phyloP scores from a whole-genome alignment of 2,329 filamentous ascomycete species.

The Septoria petroselini region DNA sequence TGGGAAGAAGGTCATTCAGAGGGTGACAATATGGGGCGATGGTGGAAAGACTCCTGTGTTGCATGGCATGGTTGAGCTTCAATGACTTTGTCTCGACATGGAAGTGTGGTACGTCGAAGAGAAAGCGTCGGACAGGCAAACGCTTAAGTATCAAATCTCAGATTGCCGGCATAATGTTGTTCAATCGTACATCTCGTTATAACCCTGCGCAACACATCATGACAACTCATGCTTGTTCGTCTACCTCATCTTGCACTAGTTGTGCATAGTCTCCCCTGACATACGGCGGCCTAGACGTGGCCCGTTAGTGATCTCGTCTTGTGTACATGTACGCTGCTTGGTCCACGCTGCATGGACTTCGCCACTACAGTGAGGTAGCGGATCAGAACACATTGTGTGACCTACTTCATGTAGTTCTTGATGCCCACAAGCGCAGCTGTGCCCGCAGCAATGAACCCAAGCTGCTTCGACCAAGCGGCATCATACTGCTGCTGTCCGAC shows the following conservation, averaged over 20 bases:
- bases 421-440: constrained; percentile 53
- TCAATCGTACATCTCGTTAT: not conserved
- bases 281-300: constrained; percentile 34
- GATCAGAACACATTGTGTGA: constrained; percentile 19
- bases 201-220: not conserved
- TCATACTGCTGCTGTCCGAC: constrained; percentile 54
- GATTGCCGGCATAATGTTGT: not conserved
- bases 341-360: not conserved
- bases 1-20: constrained; percentile 3
- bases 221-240: constrained; percentile 21
- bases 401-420: constrained; percentile 54
- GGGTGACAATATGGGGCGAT: constrained; percentile 8
- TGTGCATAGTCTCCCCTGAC: constrained; percentile 30
- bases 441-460: constrained; percentile 52
- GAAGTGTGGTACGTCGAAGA: too few relatives aligned
- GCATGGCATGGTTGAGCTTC: constrained; percentile 8
- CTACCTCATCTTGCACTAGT: constrained; percentile 32
- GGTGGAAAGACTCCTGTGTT: constrained; percentile 2
- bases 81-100: not conserved
- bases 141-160: too few relatives aligned
- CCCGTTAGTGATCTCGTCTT: constrained; percentile 10
- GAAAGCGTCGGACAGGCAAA: too few relatives aligned
- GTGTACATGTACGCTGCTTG: too few relatives aligned
- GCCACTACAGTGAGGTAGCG: not conserved
- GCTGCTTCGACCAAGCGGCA: constrained; percentile 49